Base-by-base conservation (phyloP, 345 rosid genomes). In the Trapa incisa region DNA sequence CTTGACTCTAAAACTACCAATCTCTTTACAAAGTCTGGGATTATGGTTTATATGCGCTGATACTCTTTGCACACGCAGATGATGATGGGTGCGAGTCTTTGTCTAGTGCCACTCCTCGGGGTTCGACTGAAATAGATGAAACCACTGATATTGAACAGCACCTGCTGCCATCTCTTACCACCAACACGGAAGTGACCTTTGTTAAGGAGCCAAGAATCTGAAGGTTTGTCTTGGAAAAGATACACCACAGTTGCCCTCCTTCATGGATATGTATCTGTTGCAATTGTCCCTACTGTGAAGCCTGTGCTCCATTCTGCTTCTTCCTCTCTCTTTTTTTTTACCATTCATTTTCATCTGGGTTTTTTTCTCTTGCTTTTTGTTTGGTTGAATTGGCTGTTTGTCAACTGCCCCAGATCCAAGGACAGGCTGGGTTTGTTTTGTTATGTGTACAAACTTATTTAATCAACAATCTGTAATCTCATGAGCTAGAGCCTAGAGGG, bases 41-140 rank as follows among this genome's bases (percentile, higher is more conserved):
- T 45, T 45, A 7, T 45, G 48, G 48, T 45, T 7, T 45, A 0
- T 32, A 7, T 45, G 12, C 29, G 47, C 22, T 39, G 60, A 37
- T 47, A 37, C 60, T 69, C 65, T 52, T 66, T 39, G 39, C 62
- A 14, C 57, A 35, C 70, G 29, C 76, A 78, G 78, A 79, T 66
- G 86, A 81, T 68, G 95, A 82, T 52, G 84, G 80, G 62, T 71
- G 71, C 58, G 88, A 81, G 42, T 78, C 88, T 42, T 58, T 71
- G 38, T 68, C 86, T 11, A 71, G 76, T 17, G 38, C 71, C 16
- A 45, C 48, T 45, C 78, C 85, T 6, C 82, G 81, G 53, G 48
- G 11, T 7, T 45, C 48, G 8, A 48, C 75, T 6, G 94, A 87
- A 71, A 68, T 83, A 16, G 77, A 80, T 37, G 89, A 85, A 22